Evolutionary conservation across 1,139 yeast species (phyloP).

Genomic region (Magnusiomyces ingens): DNA sequence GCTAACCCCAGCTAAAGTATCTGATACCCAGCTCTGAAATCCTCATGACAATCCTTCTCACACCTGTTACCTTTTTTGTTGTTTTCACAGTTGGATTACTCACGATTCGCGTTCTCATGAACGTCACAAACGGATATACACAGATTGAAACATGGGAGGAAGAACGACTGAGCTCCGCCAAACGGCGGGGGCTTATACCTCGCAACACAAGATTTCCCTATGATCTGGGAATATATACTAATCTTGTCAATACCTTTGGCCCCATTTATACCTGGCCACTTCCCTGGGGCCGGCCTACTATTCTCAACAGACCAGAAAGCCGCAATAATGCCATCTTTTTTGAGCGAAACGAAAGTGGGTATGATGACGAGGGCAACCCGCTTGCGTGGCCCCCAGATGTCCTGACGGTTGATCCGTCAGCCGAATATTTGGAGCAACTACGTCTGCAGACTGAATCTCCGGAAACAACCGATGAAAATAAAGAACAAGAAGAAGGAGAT

Average conservation of each 20-base stretch:
- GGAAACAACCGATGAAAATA: not conserved
- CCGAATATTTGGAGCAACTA: not conserved
- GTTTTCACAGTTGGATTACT: constrained; percentile 51
- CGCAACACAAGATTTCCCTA: constrained; percentile 60
- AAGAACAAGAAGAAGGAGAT: not conserved
- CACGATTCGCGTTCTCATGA: constrained; percentile 52
- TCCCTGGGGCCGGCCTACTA: constrained; percentile 49
- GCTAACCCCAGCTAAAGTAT: constrained; percentile 30
- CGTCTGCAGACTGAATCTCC: not conserved
- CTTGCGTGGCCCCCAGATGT: constrained; percentile 71
- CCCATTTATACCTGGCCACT: constrained; percentile 46
- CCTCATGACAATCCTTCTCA: constrained; percentile 47
- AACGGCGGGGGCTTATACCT: constrained; percentile 34
- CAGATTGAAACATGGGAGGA: constrained; percentile 91
- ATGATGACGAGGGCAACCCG: constrained; percentile 39
- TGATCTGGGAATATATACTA: constrained; percentile 54
- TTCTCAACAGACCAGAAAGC: not conserved
- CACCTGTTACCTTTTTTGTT: constrained; percentile 55
- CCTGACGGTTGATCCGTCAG: constrained; percentile 6
- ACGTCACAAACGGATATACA: constrained; percentile 65
- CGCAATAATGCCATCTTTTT: constrained; percentile 33
- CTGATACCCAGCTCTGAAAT: constrained; percentile 50
- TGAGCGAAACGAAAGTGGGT: constrained; percentile 45
- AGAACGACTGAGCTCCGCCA: constrained; percentile 69
- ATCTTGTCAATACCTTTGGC: constrained; percentile 40